Evolutionary conservation across 768 basidiomycete genomes (phyloP).

Genomic region (Crepidotus variabilis): DNA sequence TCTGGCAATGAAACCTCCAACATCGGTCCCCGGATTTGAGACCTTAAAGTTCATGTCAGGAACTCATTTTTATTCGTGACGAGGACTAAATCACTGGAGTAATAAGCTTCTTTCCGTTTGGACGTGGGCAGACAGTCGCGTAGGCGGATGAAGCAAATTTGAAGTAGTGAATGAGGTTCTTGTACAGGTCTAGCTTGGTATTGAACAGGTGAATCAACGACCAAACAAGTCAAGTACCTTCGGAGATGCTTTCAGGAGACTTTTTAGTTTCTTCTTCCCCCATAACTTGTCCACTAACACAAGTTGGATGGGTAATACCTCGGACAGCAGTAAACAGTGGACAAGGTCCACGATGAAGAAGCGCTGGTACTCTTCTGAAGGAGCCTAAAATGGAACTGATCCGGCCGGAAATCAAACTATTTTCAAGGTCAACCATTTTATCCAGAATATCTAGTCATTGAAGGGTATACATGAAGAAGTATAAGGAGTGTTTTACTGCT

Average conservation of each 20-base stretch:
- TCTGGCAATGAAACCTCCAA: slow-evolving; percentile 48
- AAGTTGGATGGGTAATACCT: neutral
- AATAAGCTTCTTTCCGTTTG: slow-evolving; percentile 42
- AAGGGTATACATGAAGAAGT: neutral
- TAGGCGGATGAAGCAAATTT: slow-evolving; percentile 55
- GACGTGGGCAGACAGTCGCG: slow-evolving; percentile 38
- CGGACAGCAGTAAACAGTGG: neutral
- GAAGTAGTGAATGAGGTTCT: slow-evolving; percentile 48
- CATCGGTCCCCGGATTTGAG: slow-evolving; percentile 35
- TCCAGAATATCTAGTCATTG: neutral
- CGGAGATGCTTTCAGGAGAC: neutral
- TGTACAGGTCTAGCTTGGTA: slow-evolving; percentile 28
- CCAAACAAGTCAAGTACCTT: neutral
- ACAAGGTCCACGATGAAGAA: neutral
- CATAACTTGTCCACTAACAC: too few relatives aligned
- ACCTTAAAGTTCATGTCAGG: slow-evolving; percentile 27
- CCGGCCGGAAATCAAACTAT: neutral
- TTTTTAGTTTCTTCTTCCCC: neutral
- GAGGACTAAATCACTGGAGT: slow-evolving; percentile 26
- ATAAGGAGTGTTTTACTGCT: neutral
- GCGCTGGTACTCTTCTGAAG: neutral
- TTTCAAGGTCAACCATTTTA: neutral
- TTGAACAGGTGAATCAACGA: neutral
- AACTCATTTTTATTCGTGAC: neutral
- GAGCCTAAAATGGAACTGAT: neutral